Percentiles rank a stretch among this genome's conserved stretches.
Evolutionary conservation across 768 basidiomycete genomes (phyloP).

Genomic region (Boletellus ananas): DNA sequence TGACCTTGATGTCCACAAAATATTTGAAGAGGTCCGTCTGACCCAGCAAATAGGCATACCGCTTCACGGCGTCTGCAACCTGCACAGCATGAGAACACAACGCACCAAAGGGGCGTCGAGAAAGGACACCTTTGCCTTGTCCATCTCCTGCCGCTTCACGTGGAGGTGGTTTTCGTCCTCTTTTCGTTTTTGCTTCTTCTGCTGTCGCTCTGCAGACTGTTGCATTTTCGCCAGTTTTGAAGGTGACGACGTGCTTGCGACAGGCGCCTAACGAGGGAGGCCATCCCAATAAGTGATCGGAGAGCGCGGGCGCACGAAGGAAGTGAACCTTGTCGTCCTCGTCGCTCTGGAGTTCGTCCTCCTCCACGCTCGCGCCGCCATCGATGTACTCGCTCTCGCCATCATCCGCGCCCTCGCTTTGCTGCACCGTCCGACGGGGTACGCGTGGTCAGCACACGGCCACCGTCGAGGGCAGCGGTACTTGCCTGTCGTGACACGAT

Average conservation of each 20-base stretch:
- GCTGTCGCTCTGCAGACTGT: slow-evolving; percentile 36
- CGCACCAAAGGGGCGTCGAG: neutral
- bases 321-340: slow-evolving; percentile 35
- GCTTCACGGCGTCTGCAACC: slow-evolving; percentile 92
- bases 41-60: slow-evolving; percentile 95
- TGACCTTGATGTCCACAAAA: slow-evolving; percentile 93
- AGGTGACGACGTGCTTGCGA: slow-evolving; percentile 25
- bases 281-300: slow-evolving; percentile 2
- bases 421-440: slow-evolving; percentile 34
- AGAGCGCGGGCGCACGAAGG: slow-evolving; percentile 1
- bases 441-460: slow-evolving; percentile 8
- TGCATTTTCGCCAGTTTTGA: slow-evolving; percentile 35
- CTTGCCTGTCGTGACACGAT: slow-evolving; percentile 84
- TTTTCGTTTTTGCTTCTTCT: slow-evolving; percentile 55
- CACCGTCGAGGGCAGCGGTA: neutral
- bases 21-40: slow-evolving; percentile 98
- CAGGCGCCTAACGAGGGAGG: slow-evolving; percentile 13
- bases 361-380: slow-evolving; percentile 50
- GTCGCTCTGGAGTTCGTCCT: slow-evolving; percentile 62
- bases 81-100: slow-evolving; percentile 31
- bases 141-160: slow-evolving; percentile 75
- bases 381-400: slow-evolving; percentile 67
- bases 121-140: slow-evolving; percentile 73
- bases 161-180: slow-evolving; percentile 68
- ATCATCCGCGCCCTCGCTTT: slow-evolving; percentile 68